phyloP scores from a whole-genome alignment of 805 yeast species.

The Lachancea fermentati region DNA sequence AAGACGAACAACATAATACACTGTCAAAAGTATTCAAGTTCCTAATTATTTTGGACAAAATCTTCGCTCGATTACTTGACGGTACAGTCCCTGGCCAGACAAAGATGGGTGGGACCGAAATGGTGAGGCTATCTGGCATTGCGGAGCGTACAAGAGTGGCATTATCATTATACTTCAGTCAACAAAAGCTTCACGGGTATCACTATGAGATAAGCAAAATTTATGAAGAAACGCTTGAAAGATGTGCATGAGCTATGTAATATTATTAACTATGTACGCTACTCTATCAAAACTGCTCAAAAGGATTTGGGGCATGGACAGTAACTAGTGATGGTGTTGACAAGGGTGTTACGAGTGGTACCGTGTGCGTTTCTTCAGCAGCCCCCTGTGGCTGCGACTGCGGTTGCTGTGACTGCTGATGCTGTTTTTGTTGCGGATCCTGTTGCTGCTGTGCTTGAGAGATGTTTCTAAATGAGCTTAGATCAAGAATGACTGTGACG shows the following conservation, averaged over 20 bases:
- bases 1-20: conserved; percentile 23
- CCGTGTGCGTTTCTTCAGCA: conserved; percentile 3
- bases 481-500: conserved; percentile 78
- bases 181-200: conserved; percentile 35
- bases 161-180: conserved; percentile 34
- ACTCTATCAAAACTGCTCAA: conserved; percentile 9
- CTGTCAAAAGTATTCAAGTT: conserved; percentile 36
- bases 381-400: conserved; percentile 2
- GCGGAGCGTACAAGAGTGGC: conserved; percentile 46
- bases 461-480: conserved; percentile 44
- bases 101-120: conserved; percentile 43
- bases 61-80: conserved; percentile 36
- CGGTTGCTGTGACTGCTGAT: neutral
- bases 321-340: conserved; percentile 14
- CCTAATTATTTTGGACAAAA: conserved; percentile 36
- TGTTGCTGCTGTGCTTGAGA: conserved; percentile 11
- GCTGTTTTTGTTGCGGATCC: conserved; percentile 2
- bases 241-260: conserved; percentile 18
- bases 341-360: conserved; percentile 9
- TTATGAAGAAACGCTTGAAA: conserved; percentile 40
- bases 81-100: conserved; percentile 32
- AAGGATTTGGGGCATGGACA: conserved; percentile 10
- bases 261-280: neutral
- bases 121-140: conserved; percentile 46
- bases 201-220: conserved; percentile 41